Conservation (phyloP, 768 basidiomycete genomes). For the Arthromyces matolae region DNA sequence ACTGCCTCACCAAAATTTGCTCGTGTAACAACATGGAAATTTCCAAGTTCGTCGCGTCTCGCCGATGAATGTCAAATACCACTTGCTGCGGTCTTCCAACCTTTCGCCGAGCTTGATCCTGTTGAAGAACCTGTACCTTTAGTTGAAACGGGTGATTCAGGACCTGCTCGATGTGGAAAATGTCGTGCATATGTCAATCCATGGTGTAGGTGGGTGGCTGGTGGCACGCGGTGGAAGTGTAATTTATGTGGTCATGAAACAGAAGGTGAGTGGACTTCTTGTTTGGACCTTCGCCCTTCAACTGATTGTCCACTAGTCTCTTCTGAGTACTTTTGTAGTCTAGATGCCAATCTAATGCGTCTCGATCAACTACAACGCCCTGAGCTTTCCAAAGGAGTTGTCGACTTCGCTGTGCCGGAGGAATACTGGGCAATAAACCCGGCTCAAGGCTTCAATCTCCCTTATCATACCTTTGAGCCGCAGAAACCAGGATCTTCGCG, state of each 20-base stretch:
- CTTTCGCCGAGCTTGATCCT: conserved; percentile 78
- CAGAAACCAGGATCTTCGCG: conserved; percentile 43
- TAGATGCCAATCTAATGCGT: conserved; percentile 74
- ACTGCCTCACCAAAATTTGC: conserved; percentile 92
- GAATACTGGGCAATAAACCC: conserved; percentile 85
- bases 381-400: conserved; percentile 86
- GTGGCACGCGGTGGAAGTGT: conserved; percentile 86
- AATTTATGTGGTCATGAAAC: conserved; percentile 85
- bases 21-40: conserved; percentile 84
- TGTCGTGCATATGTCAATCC: conserved; percentile 94
- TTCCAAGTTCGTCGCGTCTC: conserved; percentile 78
- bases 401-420: conserved; percentile 81
- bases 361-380: conserved; percentile 79
- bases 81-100: conserved; percentile 81
- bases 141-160: conserved; percentile 64
- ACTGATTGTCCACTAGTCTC: conserved; percentile 46
- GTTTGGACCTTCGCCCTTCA: neutral
- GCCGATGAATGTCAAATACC: conserved; percentile 82
- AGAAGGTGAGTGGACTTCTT: conserved; percentile 61
- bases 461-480: conserved; percentile 52
- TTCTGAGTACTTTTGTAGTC: conserved; percentile 77
- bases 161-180: conserved; percentile 79
- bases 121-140: conserved; percentile 79
- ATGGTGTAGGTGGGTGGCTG: conserved; percentile 83
- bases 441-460: conserved; percentile 45